These are phyloP conservation scores for Voacanga thouarsii DNA, from an alignment of 257 asterid genomes.

Conservation along the genomic window DNA sequence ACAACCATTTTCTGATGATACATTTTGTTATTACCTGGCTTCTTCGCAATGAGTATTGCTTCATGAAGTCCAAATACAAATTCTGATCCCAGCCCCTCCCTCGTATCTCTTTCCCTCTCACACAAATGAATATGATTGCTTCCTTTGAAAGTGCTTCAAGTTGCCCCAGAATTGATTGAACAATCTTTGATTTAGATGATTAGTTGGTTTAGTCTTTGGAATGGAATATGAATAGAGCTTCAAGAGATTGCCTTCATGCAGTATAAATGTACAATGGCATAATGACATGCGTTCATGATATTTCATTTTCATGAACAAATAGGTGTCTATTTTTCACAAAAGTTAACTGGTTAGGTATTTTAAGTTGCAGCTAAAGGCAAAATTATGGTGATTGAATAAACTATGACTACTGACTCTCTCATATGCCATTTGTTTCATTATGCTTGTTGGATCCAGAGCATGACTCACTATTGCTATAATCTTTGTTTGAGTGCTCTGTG, in stretches of 20 bases:
- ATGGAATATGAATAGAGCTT: neutral
- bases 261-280: neutral
- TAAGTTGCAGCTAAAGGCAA: neutral
- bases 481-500: slow-evolving; percentile 7
- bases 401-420: neutral
- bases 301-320: neutral
- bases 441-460: neutral
- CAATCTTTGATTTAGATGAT: neutral
- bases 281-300: neutral
- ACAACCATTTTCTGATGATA: neutral
- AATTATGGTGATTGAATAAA: neutral
- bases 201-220: neutral
- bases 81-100: neutral
- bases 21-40: neutral
- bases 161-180: neutral
- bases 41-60: neutral
- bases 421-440: neutral
- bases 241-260: neutral
- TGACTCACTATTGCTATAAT: neutral
- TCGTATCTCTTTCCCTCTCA: neutral
- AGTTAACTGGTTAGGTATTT: neutral
- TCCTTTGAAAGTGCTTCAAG: neutral
- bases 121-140: neutral
- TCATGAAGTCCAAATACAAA: neutral
- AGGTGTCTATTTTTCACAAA: neutral